Evolutionary conservation across 176 grass and related monocot genomes (phyloP).

Genomic region (Microstegium vimineum): DNA sequence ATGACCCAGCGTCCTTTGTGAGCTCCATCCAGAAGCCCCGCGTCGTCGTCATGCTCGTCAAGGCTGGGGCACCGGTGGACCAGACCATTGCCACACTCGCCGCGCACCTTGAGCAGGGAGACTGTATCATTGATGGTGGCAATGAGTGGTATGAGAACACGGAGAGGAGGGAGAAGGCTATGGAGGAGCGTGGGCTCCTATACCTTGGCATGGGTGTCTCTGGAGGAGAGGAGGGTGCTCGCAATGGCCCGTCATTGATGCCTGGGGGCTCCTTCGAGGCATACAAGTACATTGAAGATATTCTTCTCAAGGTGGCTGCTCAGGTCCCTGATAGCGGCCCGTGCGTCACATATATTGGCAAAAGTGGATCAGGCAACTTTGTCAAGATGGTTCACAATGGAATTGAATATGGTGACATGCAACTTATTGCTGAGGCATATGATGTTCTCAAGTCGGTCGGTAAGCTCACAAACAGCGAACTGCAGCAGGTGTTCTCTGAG

Average conservation of each 20-base stretch:
- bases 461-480: constrained; percentile 69
- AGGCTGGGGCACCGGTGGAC: constrained; percentile 77
- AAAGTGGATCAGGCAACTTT: constrained; percentile 71
- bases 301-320: constrained; percentile 76
- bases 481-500: constrained; percentile 73
- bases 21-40: constrained; percentile 81
- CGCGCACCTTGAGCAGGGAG: constrained; percentile 65
- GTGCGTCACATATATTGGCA: constrained; percentile 70
- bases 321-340: constrained; percentile 66
- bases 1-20: constrained; percentile 64
- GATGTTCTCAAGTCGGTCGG: constrained; percentile 75
- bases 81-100: constrained; percentile 74
- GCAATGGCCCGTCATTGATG: constrained; percentile 71
- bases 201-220: constrained; percentile 87
- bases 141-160: constrained; percentile 95
- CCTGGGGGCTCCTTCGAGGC: constrained; percentile 66
- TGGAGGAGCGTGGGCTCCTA: constrained; percentile 66
- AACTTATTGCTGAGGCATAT: constrained; percentile 74
- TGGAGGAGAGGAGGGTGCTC: constrained; percentile 76
- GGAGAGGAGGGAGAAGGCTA: constrained; percentile 79
- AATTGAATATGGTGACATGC: constrained; percentile 85
- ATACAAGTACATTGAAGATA: constrained; percentile 81
- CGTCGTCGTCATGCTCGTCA: constrained; percentile 79
- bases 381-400: constrained; percentile 94
- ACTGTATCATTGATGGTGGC: constrained; percentile 77